Base-by-base conservation (phyloP, 2,329 filamentous ascomycete species). In the Drechslerella dactyloides region DNA sequence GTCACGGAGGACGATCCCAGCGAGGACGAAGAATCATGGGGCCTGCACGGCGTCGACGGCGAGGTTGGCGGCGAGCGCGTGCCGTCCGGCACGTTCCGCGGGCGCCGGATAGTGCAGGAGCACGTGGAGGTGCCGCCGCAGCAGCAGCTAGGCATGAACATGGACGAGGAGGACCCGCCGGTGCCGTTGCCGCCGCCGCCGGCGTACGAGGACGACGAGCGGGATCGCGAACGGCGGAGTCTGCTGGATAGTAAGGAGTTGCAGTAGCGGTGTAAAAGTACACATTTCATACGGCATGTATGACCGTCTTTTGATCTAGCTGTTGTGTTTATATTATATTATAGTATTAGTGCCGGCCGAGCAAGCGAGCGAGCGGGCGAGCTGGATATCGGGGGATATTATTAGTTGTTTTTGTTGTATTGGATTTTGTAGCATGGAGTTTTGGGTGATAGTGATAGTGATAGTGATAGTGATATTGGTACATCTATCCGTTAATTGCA, bases 21-120 rank as follows among this genome's bases (percentile, higher is more conserved):
- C 21, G 30, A 57, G 17, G 61, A 58, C 4, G 69, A 73, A 23
- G 68, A 72, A n/a, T 24, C 59, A 24, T 73, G 69, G 69, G 69
- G 69, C 2, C 44, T 73, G 6, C 30, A 58, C 27, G 69, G 69
- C 0, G 63, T 66, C 33, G 69, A 73, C 37, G 58, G 57, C 2
- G 69, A 73, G 19, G 62, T 73, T 21, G 69, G 69, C 10, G 69
- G 69, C 4, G 68, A 72, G 35, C 60, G 68, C n/a, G 68, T 72
- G 2, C 40, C 15, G 11, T 48, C 44, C 4, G 27, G 27, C 4
- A 8, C 27, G 27, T 33, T 4, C 27, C 27, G 27, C 8, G 27
- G 27, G 4, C 27, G 27, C 7, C n/a, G 44, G 57, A 10, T 53
- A 46, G 30, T 37, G 46, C 10, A 48, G 48, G 35, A 11, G 42